Percentiles rank a stretch among this genome's conserved stretches.
These are phyloP conservation scores for Hypocrella siamensis DNA, from an alignment of 2,329 filamentous ascomycete genomes.

Conservation along the genomic window DNA sequence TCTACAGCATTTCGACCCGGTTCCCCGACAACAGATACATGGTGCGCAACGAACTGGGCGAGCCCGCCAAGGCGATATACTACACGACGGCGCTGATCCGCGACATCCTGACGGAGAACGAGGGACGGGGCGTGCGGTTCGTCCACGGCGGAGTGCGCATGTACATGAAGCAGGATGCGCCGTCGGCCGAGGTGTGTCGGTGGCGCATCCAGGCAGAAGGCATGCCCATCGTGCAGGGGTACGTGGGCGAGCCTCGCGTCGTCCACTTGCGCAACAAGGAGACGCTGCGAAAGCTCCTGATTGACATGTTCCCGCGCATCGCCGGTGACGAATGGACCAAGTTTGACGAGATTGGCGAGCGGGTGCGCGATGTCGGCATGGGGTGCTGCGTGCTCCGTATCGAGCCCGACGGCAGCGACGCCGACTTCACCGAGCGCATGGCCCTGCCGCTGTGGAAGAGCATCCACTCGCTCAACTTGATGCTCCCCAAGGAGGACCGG, in stretches of 20 bases:
- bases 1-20: slow-evolving; percentile 69
- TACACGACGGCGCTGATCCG: slow-evolving; percentile 78
- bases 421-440: slow-evolving; percentile 57
- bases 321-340: slow-evolving; percentile 56
- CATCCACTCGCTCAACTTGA: slow-evolving; percentile 80
- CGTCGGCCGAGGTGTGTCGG: slow-evolving; percentile 69
- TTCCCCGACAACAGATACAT: slow-evolving; percentile 90
- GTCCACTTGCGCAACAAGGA: slow-evolving; percentile 61
- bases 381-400: slow-evolving; percentile 84
- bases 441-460: slow-evolving; percentile 90
- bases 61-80: slow-evolving; percentile 89
- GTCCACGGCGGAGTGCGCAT: slow-evolving; percentile 96
- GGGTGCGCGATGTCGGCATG: slow-evolving; percentile 64
- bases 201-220: slow-evolving; percentile 97
- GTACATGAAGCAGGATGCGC: slow-evolving; percentile 96
- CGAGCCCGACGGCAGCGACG: slow-evolving; percentile 52
- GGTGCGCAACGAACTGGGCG: slow-evolving; percentile 82
- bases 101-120: slow-evolving; percentile 74
- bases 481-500: slow-evolving; percentile 95
- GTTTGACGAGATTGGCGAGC: slow-evolving; percentile 77
- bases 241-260: slow-evolving; percentile 65
- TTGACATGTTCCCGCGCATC: slow-evolving; percentile 95
- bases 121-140: slow-evolving; percentile 84
- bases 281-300: slow-evolving; percentile 67
- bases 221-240: slow-evolving; percentile 78